Percentiles rank a stretch among this genome's conserved stretches.
Evolutionary conservation across 2,329 filamentous ascomycete genomes (phyloP).

Genomic region (Iodosphaeria phyllophila): DNA sequence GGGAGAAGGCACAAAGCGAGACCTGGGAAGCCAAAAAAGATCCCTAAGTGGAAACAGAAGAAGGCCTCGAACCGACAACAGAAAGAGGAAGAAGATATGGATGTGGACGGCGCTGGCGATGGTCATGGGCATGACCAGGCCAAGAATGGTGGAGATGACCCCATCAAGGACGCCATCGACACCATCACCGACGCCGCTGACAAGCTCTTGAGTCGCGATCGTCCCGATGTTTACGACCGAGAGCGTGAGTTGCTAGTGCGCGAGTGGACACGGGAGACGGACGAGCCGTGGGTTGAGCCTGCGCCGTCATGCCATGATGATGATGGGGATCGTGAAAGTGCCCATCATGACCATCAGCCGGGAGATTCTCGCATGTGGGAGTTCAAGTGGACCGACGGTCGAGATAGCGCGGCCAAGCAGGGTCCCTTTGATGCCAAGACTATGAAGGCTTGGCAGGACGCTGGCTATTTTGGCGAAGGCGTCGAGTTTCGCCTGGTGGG

Average conservation of each 20-base stretch:
- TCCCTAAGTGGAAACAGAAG: constrained; percentile 52
- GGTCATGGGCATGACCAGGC: too few relatives aligned
- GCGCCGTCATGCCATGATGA: too few relatives aligned
- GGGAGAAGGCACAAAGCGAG: constrained; percentile 51
- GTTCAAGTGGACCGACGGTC: constrained; percentile 78
- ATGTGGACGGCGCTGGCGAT: constrained; percentile 39
- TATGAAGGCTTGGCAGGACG: constrained; percentile 82
- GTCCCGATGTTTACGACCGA: constrained; percentile 80
- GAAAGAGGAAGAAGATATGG: constrained; percentile 45
- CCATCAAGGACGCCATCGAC: constrained; percentile 58
- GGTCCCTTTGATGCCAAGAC: constrained; percentile 72
- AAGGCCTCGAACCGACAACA: too few relatives aligned
- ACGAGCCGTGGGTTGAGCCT: constrained; percentile 60
- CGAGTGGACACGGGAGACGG: constrained; percentile 69
- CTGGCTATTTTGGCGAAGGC: constrained; percentile 82
- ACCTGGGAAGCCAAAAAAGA: constrained; percentile 35
- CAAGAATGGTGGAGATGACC: constrained; percentile 48
- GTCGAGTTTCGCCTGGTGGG: constrained; percentile 56
- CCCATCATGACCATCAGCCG: constrained; percentile 4
- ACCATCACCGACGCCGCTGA: constrained; percentile 80
- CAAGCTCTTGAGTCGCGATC: constrained; percentile 63
- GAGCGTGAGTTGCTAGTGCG: constrained; percentile 70
- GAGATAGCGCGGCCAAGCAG: constrained; percentile 61
- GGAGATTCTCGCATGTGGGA: constrained; percentile 53
- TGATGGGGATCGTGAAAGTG: constrained; percentile 11